Evolutionary conservation across 2,329 filamentous ascomycete species (phyloP).

Genomic region (Xylariaceae sp.): DNA sequence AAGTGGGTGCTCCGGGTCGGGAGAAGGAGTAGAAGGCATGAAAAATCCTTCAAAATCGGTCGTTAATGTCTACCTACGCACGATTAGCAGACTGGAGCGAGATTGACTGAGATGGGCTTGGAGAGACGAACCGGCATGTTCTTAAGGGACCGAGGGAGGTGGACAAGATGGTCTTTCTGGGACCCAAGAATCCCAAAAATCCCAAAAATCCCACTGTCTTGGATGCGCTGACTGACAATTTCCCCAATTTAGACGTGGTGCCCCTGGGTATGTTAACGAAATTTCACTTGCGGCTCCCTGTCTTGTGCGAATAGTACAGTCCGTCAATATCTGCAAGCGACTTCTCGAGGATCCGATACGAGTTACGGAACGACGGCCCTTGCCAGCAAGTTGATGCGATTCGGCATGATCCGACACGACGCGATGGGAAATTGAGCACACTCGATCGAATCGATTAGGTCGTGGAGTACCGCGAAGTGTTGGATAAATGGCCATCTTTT

Average conservation of each 20-base stretch:
- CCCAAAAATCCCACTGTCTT: neutral
- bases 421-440: neutral
- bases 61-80: neutral
- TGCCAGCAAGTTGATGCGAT: neutral
- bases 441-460: neutral
- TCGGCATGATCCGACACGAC: neutral
- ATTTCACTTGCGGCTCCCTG: neutral
- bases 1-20: neutral
- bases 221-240: slow-evolving; percentile 19
- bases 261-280: slow-evolving; percentile 53
- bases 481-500: neutral
- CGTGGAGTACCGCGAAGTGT: neutral
- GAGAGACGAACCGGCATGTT: neutral
- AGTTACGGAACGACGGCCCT: neutral
- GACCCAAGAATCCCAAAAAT: too few species aligned
- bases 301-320: neutral
- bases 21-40: neutral
- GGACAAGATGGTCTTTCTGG: neutral
- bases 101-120: neutral
- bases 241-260: slow-evolving; percentile 61
- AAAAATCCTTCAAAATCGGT: neutral
- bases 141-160: neutral
- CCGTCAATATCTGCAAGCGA: slow-evolving; percentile 4
- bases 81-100: neutral
- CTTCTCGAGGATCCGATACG: neutral